Evolutionary conservation across 2,329 filamentous ascomycete species (phyloP).

Genomic region (Furcasterigmium sp.): DNA sequence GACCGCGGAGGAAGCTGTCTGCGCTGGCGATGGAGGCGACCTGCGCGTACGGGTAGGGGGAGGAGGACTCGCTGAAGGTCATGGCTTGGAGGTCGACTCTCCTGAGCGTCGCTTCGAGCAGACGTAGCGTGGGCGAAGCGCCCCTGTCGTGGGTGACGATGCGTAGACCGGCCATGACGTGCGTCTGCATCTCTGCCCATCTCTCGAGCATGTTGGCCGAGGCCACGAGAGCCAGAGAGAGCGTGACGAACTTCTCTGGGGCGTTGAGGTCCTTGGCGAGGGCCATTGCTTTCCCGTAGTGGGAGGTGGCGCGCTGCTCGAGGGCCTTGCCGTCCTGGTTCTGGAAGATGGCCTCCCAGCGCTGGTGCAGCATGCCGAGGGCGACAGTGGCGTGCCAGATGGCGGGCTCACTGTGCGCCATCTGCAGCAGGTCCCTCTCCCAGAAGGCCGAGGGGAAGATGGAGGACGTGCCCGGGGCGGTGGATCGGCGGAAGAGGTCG

Average conservation of each 20-base stretch:
- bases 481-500: constrained; percentile 27
- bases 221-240: constrained; percentile 25
- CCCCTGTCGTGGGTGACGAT: constrained; percentile 16
- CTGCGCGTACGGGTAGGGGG: constrained; percentile 20
- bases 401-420: constrained; percentile 26
- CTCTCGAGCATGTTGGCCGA: constrained; percentile 23
- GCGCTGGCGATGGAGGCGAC: background rate
- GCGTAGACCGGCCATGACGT: constrained; percentile 22
- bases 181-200: constrained; percentile 24
- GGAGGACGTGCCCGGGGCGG: constrained; percentile 18
- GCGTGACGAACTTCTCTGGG: constrained; percentile 17
- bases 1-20: background rate
- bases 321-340: background rate
- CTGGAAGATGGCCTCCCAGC: constrained; percentile 5
- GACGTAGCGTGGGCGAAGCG: background rate
- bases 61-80: constrained; percentile 23
- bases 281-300: constrained; percentile 22
- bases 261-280: constrained; percentile 19
- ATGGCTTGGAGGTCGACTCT: constrained; percentile 26
- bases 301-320: constrained; percentile 14
- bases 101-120: constrained; percentile 15
- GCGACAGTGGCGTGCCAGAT: constrained; percentile 28
- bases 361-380: constrained; percentile 26
- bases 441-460: constrained; percentile 26
- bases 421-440: constrained; percentile 23